phyloP scores from a whole-genome alignment of 495 filamentous ascomycete genomes.

The Terfezia boudieri region DNA sequence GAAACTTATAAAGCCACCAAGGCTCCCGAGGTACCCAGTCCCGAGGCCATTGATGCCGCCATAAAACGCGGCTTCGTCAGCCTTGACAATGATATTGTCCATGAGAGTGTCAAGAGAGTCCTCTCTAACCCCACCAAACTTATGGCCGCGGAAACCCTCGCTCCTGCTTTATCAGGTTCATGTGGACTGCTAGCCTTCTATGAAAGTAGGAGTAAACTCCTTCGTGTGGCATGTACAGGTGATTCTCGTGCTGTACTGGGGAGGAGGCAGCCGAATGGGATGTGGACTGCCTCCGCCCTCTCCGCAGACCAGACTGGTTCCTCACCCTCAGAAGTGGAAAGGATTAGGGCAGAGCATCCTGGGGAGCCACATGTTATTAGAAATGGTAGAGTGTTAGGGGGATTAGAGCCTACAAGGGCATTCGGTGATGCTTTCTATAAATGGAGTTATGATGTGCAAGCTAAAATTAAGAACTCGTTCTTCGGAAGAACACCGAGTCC shows the following conservation, averaged over 20 bases:
- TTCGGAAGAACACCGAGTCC: slow-evolving; percentile 54
- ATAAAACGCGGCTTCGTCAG: slow-evolving; percentile 82
- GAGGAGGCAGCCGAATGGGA: slow-evolving; percentile 46
- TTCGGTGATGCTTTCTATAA: slow-evolving; percentile 97
- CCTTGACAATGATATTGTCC: slow-evolving; percentile 79
- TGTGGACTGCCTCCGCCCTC: slow-evolving; percentile 78
- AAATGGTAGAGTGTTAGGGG: slow-evolving; percentile 76
- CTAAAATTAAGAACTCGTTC: slow-evolving; percentile 58
- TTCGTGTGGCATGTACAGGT: slow-evolving; percentile 82
- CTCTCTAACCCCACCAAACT: slow-evolving; percentile 66
- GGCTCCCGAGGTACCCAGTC: slow-evolving; percentile 31
- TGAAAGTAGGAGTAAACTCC: slow-evolving; percentile 56
- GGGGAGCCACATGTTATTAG: slow-evolving; percentile 62
- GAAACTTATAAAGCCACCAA: slow-evolving; percentile 61
- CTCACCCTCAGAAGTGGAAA: slow-evolving; percentile 58
- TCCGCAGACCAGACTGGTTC: slow-evolving; percentile 83
- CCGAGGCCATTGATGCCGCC: slow-evolving; percentile 64
- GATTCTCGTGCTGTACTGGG: slow-evolving; percentile 88
- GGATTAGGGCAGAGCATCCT: slow-evolving; percentile 67
- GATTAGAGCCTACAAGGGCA: slow-evolving; percentile 73
- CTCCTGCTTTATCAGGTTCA: slow-evolving; percentile 81
- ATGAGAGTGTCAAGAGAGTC: slow-evolving; percentile 72
- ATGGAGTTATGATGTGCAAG: slow-evolving; percentile 66
- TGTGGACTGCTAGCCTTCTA: slow-evolving; percentile 95
- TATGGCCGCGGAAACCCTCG: slow-evolving; percentile 71